Conservation (phyloP, 441 rosid species). For the Viola pubescens region DNA sequence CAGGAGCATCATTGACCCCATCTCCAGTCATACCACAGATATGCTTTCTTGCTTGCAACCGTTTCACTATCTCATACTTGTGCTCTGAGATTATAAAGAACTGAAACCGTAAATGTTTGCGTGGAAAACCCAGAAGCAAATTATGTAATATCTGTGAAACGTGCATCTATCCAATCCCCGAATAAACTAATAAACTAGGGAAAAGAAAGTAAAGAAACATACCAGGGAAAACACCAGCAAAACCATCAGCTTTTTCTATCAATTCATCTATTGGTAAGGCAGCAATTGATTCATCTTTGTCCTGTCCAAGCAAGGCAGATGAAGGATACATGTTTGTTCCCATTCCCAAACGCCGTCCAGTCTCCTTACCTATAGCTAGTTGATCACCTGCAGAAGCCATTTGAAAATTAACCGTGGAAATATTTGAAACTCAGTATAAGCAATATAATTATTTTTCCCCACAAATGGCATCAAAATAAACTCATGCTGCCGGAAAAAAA, state of each 20-base stretch:
- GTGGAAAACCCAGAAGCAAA: conserved; percentile 4
- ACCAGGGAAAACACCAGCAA: conserved; percentile 99
- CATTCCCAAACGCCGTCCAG: conserved; percentile 96
- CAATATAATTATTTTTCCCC: not conserved
- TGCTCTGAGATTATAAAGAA: conserved; percentile 50
- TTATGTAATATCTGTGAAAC: not conserved
- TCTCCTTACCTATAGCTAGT: conserved; percentile 91
- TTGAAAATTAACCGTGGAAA: too few species aligned
- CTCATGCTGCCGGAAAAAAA: not conserved
- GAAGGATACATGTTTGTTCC: conserved; percentile 99
- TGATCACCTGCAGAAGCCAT: conserved; percentile 63
- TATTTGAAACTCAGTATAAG: conserved; percentile 10
- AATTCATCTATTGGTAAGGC: conserved; percentile 85
- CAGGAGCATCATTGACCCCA: conserved; percentile 99
- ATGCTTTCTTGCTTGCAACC: conserved; percentile 92
- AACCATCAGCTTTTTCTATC: conserved; percentile 98
- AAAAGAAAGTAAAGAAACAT: conserved; percentile 13
- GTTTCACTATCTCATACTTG: conserved; percentile 90
- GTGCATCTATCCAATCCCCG: conserved; percentile 1
- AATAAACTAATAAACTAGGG: not conserved
- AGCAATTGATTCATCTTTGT: conserved; percentile 77
- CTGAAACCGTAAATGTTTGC: not conserved
- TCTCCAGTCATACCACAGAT: conserved; percentile 99
- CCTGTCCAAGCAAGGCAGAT: conserved; percentile 81
- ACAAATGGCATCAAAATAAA: not conserved